These are phyloP conservation scores for Saposhnikovia divaricata DNA, from an alignment of 129 eudicot genomes.

Conservation along the genomic window DNA sequence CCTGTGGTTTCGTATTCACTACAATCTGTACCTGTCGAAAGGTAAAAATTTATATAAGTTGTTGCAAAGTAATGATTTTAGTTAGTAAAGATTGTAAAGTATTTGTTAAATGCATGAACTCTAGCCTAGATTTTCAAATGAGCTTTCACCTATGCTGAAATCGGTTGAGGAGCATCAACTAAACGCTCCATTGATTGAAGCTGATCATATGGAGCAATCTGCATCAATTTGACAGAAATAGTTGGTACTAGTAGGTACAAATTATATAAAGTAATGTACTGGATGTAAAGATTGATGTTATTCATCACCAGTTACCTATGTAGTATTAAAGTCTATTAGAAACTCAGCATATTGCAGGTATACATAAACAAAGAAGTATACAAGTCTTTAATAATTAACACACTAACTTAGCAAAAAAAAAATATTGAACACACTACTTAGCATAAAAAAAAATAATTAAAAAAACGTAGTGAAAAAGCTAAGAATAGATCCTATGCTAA, in stretches of 20 bases:
- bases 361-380: too few relatives aligned
- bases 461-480: too few relatives aligned
- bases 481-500: too few relatives aligned
- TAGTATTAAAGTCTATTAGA: too few relatives aligned
- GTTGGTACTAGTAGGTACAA: background rate
- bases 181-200: conserved; percentile 87
- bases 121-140: conserved; percentile 8
- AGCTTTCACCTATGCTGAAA: conserved; percentile 35
- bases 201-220: conserved; percentile 99
- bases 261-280: background rate
- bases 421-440: too few relatives aligned
- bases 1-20: background rate
- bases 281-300: background rate
- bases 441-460: too few relatives aligned
- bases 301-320: background rate
- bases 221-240: conserved; percentile 19
- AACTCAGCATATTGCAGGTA: too few relatives aligned
- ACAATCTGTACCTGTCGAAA: background rate
- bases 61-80: background rate
- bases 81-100: background rate
- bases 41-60: background rate
- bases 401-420: too few relatives aligned
- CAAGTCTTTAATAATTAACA: too few relatives aligned
- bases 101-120: background rate
- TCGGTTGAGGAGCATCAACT: conserved; percentile 62